Percentiles rank a stretch among this genome's conserved stretches.
These are phyloP conservation scores for Globisporangium orthogonon DNA, from an alignment of 352 stramenopile species.

Conservation along the genomic window DNA sequence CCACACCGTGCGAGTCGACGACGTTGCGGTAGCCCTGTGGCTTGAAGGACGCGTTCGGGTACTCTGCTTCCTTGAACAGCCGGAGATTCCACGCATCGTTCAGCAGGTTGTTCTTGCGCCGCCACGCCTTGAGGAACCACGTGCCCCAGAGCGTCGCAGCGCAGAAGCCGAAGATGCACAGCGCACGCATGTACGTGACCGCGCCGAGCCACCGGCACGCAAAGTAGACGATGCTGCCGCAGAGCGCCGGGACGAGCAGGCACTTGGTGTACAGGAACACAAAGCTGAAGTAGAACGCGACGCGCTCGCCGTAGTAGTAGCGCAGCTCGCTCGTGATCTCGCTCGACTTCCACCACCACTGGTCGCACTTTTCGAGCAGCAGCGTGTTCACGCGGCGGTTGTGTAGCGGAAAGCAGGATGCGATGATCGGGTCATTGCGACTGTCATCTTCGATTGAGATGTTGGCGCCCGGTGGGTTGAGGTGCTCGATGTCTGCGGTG, in stretches of 20 bases:
- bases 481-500: conserved; percentile 51
- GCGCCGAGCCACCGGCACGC: conserved; percentile 61
- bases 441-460: conserved; percentile 81
- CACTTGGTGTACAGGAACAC: conserved; percentile 84
- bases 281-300: conserved; percentile 86
- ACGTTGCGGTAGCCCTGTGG: conserved; percentile 72
- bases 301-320: conserved; percentile 79
- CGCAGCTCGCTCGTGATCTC: conserved; percentile 83
- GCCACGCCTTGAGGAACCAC: conserved; percentile 72
- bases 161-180: conserved; percentile 78
- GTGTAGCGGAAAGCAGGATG: conserved; percentile 78
- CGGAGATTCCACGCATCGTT: conserved; percentile 82
- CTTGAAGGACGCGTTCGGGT: conserved; percentile 73
- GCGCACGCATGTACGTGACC: conserved; percentile 69
- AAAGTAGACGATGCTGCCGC: conserved; percentile 59
- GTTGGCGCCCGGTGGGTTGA: conserved; percentile 71
- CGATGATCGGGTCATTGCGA: conserved; percentile 64
- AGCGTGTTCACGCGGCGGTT: conserved; percentile 72
- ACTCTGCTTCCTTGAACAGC: conserved; percentile 84
- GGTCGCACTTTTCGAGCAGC: conserved; percentile 57
- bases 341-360: conserved; percentile 73
- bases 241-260: conserved; percentile 49
- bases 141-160: conserved; percentile 73
- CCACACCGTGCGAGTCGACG: conserved; percentile 55
- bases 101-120: conserved; percentile 69